A percentile compares a stretch with the other conserved stretches of the same genome.
These are phyloP conservation scores for Plenodomus tracheiphilus DNA, from an alignment of 2,329 filamentous ascomycete species.

Conservation along the genomic window DNA sequence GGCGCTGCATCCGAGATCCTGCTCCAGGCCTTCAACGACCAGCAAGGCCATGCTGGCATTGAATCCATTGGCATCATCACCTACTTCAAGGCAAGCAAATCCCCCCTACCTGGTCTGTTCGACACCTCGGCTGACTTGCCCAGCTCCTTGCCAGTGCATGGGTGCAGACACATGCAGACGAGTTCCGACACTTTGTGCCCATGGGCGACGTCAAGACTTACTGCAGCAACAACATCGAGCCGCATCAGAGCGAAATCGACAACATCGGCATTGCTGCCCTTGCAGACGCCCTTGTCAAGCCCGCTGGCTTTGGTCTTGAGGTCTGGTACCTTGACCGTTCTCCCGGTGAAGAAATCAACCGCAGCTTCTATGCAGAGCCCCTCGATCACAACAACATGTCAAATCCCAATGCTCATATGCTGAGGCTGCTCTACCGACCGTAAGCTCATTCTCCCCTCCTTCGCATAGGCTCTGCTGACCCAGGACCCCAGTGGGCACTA, in stretches of 20 bases:
- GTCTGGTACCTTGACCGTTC: constrained; percentile 91
- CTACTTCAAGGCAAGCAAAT: constrained; percentile 66
- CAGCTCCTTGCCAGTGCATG: constrained; percentile 82
- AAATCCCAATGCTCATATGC: constrained; percentile 59
- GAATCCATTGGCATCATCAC: constrained; percentile 79
- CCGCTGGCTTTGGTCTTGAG: constrained; percentile 77
- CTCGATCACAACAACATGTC: constrained; percentile 49
- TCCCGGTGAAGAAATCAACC: constrained; percentile 73
- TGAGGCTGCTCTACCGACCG: constrained; percentile 71
- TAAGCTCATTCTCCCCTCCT: constrained; percentile 45
- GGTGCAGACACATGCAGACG: constrained; percentile 72
- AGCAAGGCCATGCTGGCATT: constrained; percentile 34
- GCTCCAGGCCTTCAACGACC: constrained; percentile 73
- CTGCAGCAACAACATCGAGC: constrained; percentile 71
- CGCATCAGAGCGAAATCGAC: constrained; percentile 82
- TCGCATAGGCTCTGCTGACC: constrained; percentile 10
- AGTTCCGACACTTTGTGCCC: constrained; percentile 72
- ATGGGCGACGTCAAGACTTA: constrained; percentile 65
- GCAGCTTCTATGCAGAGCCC: constrained; percentile 64
- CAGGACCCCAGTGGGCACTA: constrained; percentile 72
- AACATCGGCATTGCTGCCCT: constrained; percentile 81
- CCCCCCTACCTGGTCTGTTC: not conserved
- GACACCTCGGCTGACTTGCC: constrained; percentile 10
- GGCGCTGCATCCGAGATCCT: constrained; percentile 58
- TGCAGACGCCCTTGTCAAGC: constrained; percentile 77